Evolutionary conservation across 352 stramenopile species (phyloP).

Genomic region (Pythium utonaiense): DNA sequence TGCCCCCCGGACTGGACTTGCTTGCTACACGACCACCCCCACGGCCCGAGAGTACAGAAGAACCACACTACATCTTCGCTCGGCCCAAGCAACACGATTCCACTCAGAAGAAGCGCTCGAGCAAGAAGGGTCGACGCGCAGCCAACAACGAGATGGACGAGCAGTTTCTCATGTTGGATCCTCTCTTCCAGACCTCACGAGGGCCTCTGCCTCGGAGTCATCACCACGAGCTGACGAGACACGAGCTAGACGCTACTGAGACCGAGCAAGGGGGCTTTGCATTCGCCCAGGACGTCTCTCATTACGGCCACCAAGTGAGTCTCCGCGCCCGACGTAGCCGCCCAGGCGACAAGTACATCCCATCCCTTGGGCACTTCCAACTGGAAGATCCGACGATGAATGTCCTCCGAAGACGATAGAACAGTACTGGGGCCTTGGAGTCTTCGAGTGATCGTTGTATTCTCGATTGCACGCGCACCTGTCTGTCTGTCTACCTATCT

Average conservation of each 20-base stretch:
- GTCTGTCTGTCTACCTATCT: neutral
- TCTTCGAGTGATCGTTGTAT: neutral
- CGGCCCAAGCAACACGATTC: constrained; percentile 34
- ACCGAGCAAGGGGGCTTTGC: constrained; percentile 12
- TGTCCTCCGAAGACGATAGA: constrained; percentile 8
- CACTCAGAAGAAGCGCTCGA: constrained; percentile 17
- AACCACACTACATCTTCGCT: constrained; percentile 44
- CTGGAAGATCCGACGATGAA: constrained; percentile 19
- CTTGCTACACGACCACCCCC: constrained; percentile 13
- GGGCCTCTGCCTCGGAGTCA: neutral
- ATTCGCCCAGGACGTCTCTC: constrained; percentile 45
- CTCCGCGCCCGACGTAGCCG: constrained; percentile 35
- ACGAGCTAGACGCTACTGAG: neutral
- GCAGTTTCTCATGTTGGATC: constrained; percentile 56
- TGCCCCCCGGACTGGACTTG: constrained; percentile 14
- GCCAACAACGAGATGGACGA: constrained; percentile 4
- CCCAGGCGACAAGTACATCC: constrained; percentile 42
- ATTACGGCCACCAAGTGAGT: constrained; percentile 45
- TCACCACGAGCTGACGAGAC: neutral
- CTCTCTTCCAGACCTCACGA: constrained; percentile 40
- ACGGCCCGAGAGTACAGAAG: neutral
- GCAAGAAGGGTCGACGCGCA: neutral
- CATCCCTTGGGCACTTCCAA: constrained; percentile 38
- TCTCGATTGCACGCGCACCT: neutral
- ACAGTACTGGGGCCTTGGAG: neutral